Evolutionary conservation across 176 grass and related monocot species (phyloP), one percentile per base, ranked within the genome.

Genomic region (Pontederia crassipes): DNA sequence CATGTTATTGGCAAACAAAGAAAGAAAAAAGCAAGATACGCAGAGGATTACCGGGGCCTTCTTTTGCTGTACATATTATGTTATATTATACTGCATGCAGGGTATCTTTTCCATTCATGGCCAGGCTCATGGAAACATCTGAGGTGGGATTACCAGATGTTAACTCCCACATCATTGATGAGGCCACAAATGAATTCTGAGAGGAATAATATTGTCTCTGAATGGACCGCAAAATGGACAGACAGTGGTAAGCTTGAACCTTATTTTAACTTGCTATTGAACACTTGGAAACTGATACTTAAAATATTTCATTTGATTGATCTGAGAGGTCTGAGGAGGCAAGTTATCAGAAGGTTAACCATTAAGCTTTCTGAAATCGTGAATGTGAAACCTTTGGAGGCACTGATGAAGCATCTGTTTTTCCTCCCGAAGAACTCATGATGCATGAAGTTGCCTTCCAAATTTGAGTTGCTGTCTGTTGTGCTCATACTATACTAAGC

Each of bases 61-160:
- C 49, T 49, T 58, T 74, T 6, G 7, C 53, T 14, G 32, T 40
- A 40, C 32, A 40, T 40, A 40, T 40, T 40, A 1, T 40, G 32
- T 3, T 40, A 65, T 50, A 64, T 71, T 45, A 47, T 78, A 58
- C 57, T 60, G 10, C 71, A 54, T 69, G 46, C 12, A 29, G 17
- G 60, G 66, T 65, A 74, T 78, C 77, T 83, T 89, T 89, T 78
- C 70, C 85, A 76, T 66, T 80, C 77, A 15, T 75, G 8, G 77
- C 32, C 80, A 71, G 74, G 68, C 77, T 70, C 52, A 52, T 50
- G 62, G 64, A 71, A 79, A 73, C 57, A 77, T 78, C 24, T 81
- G 66, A 81, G 17, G 57, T 84, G 78, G 45, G 58, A 24, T 50
- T 69, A 69, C 52, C 52, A 64, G 73, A 65, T 50, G 47, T 11